phyloP scores from a whole-genome alignment of 192 early-diverging fungal species.

The Powellomyces hirtus region DNA sequence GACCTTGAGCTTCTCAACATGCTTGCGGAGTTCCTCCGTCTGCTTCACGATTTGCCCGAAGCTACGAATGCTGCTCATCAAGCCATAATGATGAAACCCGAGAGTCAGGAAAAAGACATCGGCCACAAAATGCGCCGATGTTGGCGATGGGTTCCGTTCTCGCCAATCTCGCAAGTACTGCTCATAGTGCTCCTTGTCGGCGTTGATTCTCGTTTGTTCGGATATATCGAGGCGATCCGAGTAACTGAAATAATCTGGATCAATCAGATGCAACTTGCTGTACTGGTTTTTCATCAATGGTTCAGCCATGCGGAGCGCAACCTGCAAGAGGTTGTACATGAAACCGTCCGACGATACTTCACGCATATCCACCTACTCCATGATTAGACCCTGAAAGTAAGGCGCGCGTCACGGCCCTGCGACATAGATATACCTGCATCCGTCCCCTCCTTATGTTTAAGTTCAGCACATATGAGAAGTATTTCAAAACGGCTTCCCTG shows the following conservation, averaged over 20 bases:
- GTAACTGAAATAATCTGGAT: conserved; percentile 67
- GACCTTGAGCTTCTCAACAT: conserved; percentile 61
- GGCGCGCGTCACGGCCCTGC: not conserved
- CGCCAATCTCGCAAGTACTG: conserved; percentile 49
- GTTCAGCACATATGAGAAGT: conserved; percentile 61
- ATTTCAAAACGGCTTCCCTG: conserved; percentile 61
- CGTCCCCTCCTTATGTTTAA: conserved; percentile 70
- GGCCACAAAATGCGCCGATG: conserved; percentile 76
- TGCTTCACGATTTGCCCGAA: conserved; percentile 69
- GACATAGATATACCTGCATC: conserved; percentile 62
- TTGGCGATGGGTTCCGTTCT: conserved; percentile 1
- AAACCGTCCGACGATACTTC: conserved; percentile 84
- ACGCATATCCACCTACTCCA: conserved; percentile 55
- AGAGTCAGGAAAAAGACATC: conserved; percentile 86
- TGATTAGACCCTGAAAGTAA: not conserved
- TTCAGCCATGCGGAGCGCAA: conserved; percentile 70
- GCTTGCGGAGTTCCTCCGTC: conserved; percentile 65
- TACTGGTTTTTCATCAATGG: conserved; percentile 81
- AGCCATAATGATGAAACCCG: conserved; percentile 74
- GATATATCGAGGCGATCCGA: conserved; percentile 56
- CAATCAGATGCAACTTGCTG: conserved; percentile 75
- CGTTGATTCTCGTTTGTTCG: conserved; percentile 78
- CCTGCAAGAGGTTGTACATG: conserved; percentile 69
- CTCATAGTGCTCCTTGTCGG: conserved; percentile 67
- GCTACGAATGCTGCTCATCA: conserved; percentile 66